phyloP scores from a whole-genome alignment of 2,329 filamentous ascomycete genomes.

The Orbilia ellipsospora region DNA sequence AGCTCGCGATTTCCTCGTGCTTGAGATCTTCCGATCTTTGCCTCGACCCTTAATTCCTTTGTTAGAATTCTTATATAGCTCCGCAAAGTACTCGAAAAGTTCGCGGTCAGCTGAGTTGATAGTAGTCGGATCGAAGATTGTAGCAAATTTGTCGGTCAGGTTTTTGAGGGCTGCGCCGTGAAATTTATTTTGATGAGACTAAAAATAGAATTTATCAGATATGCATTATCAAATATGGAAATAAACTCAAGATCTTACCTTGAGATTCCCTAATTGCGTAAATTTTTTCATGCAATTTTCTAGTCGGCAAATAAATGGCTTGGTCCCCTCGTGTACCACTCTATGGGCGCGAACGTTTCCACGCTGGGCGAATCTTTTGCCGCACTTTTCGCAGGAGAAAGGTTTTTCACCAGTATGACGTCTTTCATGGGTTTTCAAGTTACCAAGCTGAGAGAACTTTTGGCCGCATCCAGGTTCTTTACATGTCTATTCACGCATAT shows the following conservation, averaged over 20 bases:
- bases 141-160: conserved; percentile 77
- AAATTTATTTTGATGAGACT: conserved; percentile 95
- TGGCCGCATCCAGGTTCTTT: conserved; percentile 78
- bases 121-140: conserved; percentile 70
- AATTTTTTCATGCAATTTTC: conserved; percentile 89
- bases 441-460: conserved; percentile 88
- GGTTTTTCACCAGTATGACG: conserved; percentile 89
- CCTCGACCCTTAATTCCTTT: conserved; percentile 97
- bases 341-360: conserved; percentile 87
- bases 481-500: conserved; percentile 68
- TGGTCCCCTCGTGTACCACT: conserved; percentile 80
- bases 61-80: conserved; percentile 96
- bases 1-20: conserved; percentile 56
- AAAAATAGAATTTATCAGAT: conserved; percentile 40
- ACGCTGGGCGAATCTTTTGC: conserved; percentile 83
- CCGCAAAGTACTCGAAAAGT: conserved; percentile 84
- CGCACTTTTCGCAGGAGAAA: conserved; percentile 81
- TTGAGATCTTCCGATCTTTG: conserved; percentile 76
- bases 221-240: conserved; percentile 16
- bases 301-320: conserved; percentile 82
- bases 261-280: conserved; percentile 90
- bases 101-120: conserved; percentile 78
- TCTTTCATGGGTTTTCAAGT: conserved; percentile 89
- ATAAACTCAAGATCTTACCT: conserved; percentile 68
- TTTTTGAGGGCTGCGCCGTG: conserved; percentile 78